Evolutionary conservation across 306 rosid genomes (phyloP).

Genomic region (Corylus avellana): DNA sequence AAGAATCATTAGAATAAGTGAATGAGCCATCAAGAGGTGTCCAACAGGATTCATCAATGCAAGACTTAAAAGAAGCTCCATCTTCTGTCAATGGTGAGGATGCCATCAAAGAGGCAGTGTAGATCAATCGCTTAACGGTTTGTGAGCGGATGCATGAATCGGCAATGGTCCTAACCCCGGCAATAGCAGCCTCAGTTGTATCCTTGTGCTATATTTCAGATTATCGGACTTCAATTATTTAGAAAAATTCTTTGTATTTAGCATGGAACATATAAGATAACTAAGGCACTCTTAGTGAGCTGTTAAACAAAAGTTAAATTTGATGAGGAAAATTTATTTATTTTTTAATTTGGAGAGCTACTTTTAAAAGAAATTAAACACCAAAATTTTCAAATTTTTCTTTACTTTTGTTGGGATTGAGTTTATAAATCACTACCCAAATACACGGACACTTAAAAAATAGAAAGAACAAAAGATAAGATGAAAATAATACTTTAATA

Average conservation of each 20-base stretch:
- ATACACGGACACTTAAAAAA: too few species aligned
- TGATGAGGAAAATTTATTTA: too few species aligned
- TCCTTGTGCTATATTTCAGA: constrained; percentile 33
- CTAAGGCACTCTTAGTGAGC: too few species aligned
- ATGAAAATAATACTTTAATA: too few species aligned
- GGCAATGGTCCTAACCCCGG: constrained; percentile 31
- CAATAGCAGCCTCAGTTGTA: constrained; percentile 43
- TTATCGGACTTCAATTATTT: neutral
- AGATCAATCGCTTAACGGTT: constrained; percentile 53
- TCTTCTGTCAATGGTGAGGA: constrained; percentile 46
- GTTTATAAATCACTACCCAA: too few species aligned
- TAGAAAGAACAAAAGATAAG: too few species aligned
- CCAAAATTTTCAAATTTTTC: too few species aligned
- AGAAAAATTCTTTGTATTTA: neutral
- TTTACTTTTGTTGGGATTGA: too few species aligned
- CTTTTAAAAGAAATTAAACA: too few species aligned
- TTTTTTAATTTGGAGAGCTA: too few species aligned
- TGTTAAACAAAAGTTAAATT: too few species aligned
- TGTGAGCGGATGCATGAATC: constrained; percentile 28
- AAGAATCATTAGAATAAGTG: neutral
- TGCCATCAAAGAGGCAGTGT: constrained; percentile 44
- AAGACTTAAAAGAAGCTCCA: constrained; percentile 32
- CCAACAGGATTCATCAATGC: constrained; percentile 57
- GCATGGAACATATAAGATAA: too few species aligned
- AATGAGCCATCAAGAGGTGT: constrained; percentile 37